Conservation (phyloP, 805 yeast species). For the Aciculoconidium aculeatum region DNA sequence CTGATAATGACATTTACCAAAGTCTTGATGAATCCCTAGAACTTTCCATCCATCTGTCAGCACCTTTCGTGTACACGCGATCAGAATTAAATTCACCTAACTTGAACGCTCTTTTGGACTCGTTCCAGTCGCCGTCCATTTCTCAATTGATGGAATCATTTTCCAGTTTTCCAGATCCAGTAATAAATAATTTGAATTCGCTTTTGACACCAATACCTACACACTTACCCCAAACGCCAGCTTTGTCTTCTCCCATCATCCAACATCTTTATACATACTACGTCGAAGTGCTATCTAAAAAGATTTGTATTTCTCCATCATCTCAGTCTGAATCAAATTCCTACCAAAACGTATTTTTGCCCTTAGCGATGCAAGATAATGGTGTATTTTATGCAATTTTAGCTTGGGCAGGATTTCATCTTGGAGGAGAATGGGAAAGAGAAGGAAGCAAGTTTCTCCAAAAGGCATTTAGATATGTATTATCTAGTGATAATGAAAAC, state of each 20-base stretch:
- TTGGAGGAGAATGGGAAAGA: conserved; percentile 39
- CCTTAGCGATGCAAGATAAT: conserved; percentile 47
- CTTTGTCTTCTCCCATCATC: conserved; percentile 21
- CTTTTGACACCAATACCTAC: conserved; percentile 1
- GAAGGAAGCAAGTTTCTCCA: conserved; percentile 47
- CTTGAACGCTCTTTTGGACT: too few species aligned
- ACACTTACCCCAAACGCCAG: conserved; percentile 12
- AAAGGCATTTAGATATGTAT: conserved; percentile 39
- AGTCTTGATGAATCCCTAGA: too few species aligned
- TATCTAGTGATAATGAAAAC: too few species aligned
- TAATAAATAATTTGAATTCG: conserved; percentile 3
- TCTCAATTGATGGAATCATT: not conserved
- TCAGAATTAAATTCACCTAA: too few species aligned
- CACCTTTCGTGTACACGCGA: too few species aligned
- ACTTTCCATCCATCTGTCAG: too few species aligned
- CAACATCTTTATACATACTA: conserved; percentile 43
- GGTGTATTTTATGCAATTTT: conserved; percentile 48
- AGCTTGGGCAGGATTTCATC: conserved; percentile 53
- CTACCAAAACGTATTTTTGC: conserved; percentile 47
- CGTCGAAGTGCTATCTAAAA: conserved; percentile 36
- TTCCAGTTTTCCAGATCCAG: not conserved
- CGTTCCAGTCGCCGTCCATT: not conserved
- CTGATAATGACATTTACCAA: too few species aligned
- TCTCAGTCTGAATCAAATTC: conserved; percentile 41
- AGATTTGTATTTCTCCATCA: conserved; percentile 43